Conservation (phyloP, 805 yeast genomes). For the Starmerella davenportii region DNA sequence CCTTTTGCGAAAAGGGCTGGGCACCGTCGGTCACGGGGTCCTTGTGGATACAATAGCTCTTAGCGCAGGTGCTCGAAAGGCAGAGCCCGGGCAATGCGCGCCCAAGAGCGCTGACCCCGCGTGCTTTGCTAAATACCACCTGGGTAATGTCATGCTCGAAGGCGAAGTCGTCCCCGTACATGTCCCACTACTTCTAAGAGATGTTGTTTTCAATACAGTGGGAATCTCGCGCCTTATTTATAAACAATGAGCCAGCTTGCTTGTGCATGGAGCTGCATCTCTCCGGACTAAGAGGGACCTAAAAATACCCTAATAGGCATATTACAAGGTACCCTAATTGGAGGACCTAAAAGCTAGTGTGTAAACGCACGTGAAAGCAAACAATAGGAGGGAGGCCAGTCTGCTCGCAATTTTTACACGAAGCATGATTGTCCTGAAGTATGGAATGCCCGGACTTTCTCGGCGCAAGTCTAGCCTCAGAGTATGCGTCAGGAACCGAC, state of each 20-base stretch:
- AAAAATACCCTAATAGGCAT: neutral
- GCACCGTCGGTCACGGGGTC: neutral
- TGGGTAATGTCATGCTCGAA: neutral
- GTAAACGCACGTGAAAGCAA: neutral
- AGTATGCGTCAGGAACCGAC: no score
- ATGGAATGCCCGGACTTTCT: no score
- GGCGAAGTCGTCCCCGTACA: neutral
- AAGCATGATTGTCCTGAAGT: neutral
- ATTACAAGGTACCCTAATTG: neutral
- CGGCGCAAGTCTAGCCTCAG: no score
- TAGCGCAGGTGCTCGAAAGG: neutral
- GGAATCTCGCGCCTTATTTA: neutral
- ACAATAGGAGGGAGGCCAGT: neutral
- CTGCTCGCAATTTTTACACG: neutral
- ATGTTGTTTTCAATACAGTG: neutral
- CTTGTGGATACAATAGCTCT: neutral
- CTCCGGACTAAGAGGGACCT: neutral
- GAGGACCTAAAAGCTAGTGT: neutral
- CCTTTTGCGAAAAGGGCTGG: neutral
- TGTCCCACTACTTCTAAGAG: neutral
- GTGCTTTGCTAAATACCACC: neutral
- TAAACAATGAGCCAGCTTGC: neutral
- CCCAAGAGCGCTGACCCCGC: neutral
- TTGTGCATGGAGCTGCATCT: neutral
- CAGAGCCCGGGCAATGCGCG: constrained; percentile 4